Percentiles rank a stretch among this genome's conserved stretches.
Evolutionary conservation across 805 yeast species (phyloP).

Genomic region (Cyberlindnera mississippiensis): DNA sequence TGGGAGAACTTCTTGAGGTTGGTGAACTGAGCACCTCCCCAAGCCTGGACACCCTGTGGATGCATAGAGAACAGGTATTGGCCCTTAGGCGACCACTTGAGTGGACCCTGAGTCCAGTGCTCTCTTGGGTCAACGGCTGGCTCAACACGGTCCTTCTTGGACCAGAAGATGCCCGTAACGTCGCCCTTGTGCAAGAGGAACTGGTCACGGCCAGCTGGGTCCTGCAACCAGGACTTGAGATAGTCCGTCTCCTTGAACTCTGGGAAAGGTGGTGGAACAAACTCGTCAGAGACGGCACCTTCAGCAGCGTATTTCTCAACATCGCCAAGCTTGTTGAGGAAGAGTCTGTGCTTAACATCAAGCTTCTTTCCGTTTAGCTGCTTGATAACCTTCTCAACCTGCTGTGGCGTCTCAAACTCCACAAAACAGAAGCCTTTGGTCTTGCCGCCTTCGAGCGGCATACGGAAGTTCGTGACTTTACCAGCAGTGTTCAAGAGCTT

Average conservation of each 20-base stretch:
- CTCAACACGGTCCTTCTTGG: conserved; percentile 69
- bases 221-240: conserved; percentile 88
- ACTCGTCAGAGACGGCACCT: conserved; percentile 57
- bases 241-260: conserved; percentile 75
- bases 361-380: conserved; percentile 83
- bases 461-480: conserved; percentile 66
- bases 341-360: conserved; percentile 88
- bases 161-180: conserved; percentile 83
- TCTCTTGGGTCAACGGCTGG: conserved; percentile 72
- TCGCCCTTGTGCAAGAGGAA: conserved; percentile 75
- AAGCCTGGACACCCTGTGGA: conserved; percentile 90
- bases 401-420: conserved; percentile 63
- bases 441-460: conserved; percentile 77
- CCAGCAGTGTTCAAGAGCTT: conserved; percentile 80
- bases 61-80: conserved; percentile 82
- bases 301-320: conserved; percentile 72
- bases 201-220: conserved; percentile 87
- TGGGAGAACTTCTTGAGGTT: conserved; percentile 78
- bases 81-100: conserved; percentile 92
- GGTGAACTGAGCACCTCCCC: conserved; percentile 87
- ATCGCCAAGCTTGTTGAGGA: conserved; percentile 78
- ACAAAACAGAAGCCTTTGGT: conserved; percentile 86
- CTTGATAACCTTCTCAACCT: conserved; percentile 76
- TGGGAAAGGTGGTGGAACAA: conserved; percentile 68
- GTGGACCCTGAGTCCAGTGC: conserved; percentile 84